Base-by-base conservation (phyloP, 1,284 basidiomycete genomes). In the Volvariella surrecta region DNA sequence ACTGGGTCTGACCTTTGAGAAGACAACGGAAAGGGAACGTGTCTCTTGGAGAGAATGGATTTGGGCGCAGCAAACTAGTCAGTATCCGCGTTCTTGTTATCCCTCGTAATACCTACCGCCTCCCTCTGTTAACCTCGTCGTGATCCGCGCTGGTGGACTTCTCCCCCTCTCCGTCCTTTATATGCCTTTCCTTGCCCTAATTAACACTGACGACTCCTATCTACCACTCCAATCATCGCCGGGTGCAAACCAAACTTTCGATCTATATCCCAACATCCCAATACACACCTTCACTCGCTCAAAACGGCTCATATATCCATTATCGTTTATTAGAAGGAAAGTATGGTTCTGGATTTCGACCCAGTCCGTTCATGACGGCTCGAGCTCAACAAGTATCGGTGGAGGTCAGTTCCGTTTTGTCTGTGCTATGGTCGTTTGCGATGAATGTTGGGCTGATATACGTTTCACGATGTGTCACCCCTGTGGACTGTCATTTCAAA, bases 21-120 rank as follows among this genome's bases (percentile, higher is more conserved):
- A 74, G 47, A 70, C 70, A 3, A 70, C 57, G 3, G 56, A 67
- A 7, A 53, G 57, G 4, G 79, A 88, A 45, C 73, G 76, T n/a
- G 61, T 72, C 28, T 60, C 57, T 2, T 93, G 88, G 86, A 68
- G 66, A 44, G 70, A 79, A 43, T 96, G 93, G 92, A 76, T 97
- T 40, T 96, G 92, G 88, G 73, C 71, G 11, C 81, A 93, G 58
- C 87, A 93, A 54, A 73, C 74, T 35, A 64, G 81, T 82, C 52
- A 43, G 71, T 61, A 20, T 28, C 24, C 24, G 24, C 11, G 6
- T 11, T 6, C 24, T 6, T 28, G n/a, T 17, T 43, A 37, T 35
- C 18, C 18, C 44, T 39, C 35, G 32, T 30, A 22, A 19, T 22
- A 9, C 44, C 24, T 18, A 34, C 30, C 15, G 7, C 20, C 37